Percentiles rank a stretch among this genome's conserved stretches.
Conservation (phyloP, 139 green algal species). For the Tetraselmis chui region DNA sequence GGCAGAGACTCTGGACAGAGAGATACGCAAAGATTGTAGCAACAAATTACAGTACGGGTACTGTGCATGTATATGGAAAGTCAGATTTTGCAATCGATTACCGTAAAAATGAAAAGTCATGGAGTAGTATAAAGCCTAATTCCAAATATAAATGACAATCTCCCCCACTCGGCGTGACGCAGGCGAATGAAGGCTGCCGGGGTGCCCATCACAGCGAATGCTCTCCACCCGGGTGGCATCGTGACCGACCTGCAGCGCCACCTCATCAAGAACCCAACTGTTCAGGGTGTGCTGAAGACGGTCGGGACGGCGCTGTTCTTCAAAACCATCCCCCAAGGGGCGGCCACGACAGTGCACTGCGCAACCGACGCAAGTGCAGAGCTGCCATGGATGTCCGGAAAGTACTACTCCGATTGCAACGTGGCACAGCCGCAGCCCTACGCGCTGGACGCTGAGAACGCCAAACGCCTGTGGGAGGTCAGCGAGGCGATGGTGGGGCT, state of each 20-base stretch:
- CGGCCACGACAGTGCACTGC: slow-evolving; percentile 34
- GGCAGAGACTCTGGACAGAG: too few relatives aligned
- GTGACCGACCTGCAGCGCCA: not conserved
- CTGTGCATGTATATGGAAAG: too few relatives aligned
- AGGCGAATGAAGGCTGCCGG: not conserved
- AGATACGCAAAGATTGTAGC: too few relatives aligned
- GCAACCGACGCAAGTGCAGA: slow-evolving; percentile 10
- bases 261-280: not conserved
- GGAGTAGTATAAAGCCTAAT: too few relatives aligned
- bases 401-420: slow-evolving; percentile 36
- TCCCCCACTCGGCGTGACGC: too few relatives aligned
- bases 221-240: not conserved
- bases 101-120: too few relatives aligned
- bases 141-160: too few relatives aligned
- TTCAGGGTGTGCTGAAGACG: not conserved
- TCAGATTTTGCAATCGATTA: too few relatives aligned
- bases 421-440: not conserved
- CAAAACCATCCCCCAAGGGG: slow-evolving; percentile 31
- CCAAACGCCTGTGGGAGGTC: slow-evolving; percentile 23
- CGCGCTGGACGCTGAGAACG: slow-evolving; percentile 11
- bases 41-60: too few relatives aligned
- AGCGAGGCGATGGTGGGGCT: slow-evolving; percentile 26
- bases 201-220: not conserved
- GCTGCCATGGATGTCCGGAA: slow-evolving; percentile 10
- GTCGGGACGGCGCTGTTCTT: not conserved